Evolutionary conservation across 306 rosid species (phyloP).

Genomic region (Alnus rubra): DNA sequence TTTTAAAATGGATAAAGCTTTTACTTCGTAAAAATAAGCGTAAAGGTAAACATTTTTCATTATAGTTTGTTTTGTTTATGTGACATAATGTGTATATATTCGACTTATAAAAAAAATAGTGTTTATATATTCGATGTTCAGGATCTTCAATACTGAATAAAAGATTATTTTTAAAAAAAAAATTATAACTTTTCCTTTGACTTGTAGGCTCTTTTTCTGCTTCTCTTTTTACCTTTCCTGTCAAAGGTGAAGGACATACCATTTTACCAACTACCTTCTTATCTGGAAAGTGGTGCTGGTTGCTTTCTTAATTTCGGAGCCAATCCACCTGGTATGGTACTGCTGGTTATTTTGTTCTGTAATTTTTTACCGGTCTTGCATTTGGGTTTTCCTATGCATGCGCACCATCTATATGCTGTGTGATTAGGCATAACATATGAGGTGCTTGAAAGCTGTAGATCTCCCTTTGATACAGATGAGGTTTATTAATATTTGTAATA

Average conservation of each 20-base stretch:
- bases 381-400: slow-evolving; percentile 16
- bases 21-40: neutral
- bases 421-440: neutral
- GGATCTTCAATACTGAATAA: slow-evolving; percentile 11
- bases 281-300: slow-evolving; percentile 68
- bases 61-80: too few species aligned
- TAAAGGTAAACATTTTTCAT: neutral
- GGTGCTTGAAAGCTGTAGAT: neutral
- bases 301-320: slow-evolving; percentile 85
- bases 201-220: slow-evolving; percentile 74
- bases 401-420: neutral
- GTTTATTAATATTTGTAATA: neutral
- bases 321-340: slow-evolving; percentile 43
- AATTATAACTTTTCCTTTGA: slow-evolving; percentile 10
- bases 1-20: neutral
- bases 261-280: slow-evolving; percentile 65
- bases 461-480: neutral
- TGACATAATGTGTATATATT: slow-evolving; percentile 1
- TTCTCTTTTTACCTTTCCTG: slow-evolving; percentile 72
- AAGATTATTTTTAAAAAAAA: neutral
- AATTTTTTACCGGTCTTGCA: slow-evolving; percentile 4
- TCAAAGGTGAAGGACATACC: slow-evolving; percentile 81
- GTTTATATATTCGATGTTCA: slow-evolving; percentile 9
- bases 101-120: neutral
- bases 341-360: slow-evolving; percentile 24